phyloP scores from a whole-genome alignment of 2,329 filamentous ascomycete species.

The Colletotrichum godetiae region DNA sequence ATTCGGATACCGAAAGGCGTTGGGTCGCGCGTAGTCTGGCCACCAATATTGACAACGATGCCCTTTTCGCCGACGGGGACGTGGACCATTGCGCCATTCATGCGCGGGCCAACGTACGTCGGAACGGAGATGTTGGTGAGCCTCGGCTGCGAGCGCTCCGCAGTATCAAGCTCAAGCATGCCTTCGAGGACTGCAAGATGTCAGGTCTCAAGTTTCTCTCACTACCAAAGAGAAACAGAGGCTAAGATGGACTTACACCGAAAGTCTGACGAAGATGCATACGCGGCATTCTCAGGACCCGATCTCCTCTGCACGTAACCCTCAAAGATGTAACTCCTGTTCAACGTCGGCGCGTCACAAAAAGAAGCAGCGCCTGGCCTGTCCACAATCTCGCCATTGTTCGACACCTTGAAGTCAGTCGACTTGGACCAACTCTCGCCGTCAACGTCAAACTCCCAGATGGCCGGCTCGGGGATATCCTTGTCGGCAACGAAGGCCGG shows the following conservation, averaged over 20 bases:
- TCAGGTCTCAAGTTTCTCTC: background rate
- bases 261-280: slow-evolving; percentile 20
- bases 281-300: slow-evolving; percentile 31
- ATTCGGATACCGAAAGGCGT: slow-evolving; percentile 27
- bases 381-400: slow-evolving; percentile 31
- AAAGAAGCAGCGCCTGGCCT: slow-evolving; percentile 34
- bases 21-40: slow-evolving; percentile 30
- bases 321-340: slow-evolving; percentile 36
- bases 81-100: slow-evolving; percentile 39
- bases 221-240: background rate
- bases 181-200: slow-evolving; percentile 30
- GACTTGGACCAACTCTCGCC: slow-evolving; percentile 17
- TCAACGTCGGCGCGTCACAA: slow-evolving; percentile 35
- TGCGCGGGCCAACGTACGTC: slow-evolving; percentile 35
- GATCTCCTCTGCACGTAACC: slow-evolving; percentile 36
- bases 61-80: slow-evolving; percentile 36
- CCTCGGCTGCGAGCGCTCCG: slow-evolving; percentile 19
- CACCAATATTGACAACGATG: slow-evolving; percentile 35
- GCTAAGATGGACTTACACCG: slow-evolving; percentile 3
- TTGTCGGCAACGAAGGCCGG: slow-evolving; percentile 25
- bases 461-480: slow-evolving; percentile 25
- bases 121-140: slow-evolving; percentile 39
- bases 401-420: slow-evolving; percentile 7
- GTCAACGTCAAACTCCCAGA: slow-evolving; percentile 26
- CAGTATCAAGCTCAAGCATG: slow-evolving; percentile 36